Evolutionary conservation across 305 asterid species (phyloP).

Genomic region (Ajuga reptans): DNA sequence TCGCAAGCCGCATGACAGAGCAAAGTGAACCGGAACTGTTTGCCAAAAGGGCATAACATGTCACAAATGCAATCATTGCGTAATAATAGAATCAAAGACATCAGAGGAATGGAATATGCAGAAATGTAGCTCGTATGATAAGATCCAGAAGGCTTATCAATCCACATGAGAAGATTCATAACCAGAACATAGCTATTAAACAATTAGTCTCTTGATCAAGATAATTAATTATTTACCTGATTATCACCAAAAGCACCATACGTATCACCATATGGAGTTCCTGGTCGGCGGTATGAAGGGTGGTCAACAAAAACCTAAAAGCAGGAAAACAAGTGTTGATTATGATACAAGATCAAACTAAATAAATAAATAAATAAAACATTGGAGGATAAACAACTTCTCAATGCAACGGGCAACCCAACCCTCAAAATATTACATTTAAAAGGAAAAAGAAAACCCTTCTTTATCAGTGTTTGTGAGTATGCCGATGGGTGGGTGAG

Average conservation of each 20-base stretch:
- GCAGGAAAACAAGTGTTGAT: slow-evolving; percentile 8
- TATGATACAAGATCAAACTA: not conserved
- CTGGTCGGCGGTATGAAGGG: slow-evolving; percentile 74
- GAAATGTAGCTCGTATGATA: not conserved
- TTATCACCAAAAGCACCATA: slow-evolving; percentile 93
- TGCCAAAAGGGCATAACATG: slow-evolving; percentile 25
- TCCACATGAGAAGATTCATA: not conserved
- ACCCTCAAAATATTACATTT: not conserved
- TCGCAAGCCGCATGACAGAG: slow-evolving; percentile 96
- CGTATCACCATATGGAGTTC: slow-evolving; percentile 88
- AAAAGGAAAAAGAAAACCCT: not conserved
- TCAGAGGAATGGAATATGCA: not conserved
- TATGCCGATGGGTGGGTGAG: not conserved
- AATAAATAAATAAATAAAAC: not conserved
- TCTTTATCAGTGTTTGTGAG: not conserved
- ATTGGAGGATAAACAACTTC: not conserved
- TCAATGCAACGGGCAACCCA: not conserved
- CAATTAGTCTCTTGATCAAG: slow-evolving; percentile 9
- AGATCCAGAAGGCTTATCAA: not conserved
- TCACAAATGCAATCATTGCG: slow-evolving; percentile 16
- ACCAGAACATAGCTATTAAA: not conserved
- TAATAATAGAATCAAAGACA: not conserved
- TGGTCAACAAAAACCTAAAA: slow-evolving; percentile 82
- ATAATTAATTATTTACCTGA: slow-evolving; percentile 52
- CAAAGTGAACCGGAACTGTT: slow-evolving; percentile 90